phyloP scores from a whole-genome alignment of 1,284 basidiomycete genomes.

The Pulveroboletus ridleyi region DNA sequence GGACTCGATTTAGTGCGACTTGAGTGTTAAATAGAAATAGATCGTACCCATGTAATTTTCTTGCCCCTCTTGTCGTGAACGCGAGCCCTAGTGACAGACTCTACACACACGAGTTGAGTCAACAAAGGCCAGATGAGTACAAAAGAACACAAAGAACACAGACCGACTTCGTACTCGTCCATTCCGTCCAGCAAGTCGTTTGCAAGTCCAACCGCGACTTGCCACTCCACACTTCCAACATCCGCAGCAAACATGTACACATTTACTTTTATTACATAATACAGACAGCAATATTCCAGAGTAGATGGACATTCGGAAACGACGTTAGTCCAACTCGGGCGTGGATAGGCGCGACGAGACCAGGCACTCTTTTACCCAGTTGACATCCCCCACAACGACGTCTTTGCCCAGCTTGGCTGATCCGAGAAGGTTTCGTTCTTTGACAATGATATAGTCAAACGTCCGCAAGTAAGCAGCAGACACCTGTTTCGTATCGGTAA shows the following conservation, averaged over 20 bases:
- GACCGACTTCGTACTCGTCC: conserved; percentile 74
- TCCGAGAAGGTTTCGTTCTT: conserved; percentile 46
- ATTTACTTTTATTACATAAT: neutral
- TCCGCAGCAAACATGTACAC: too few species aligned
- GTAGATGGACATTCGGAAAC: conserved; percentile 10
- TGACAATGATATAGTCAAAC: conserved; percentile 74
- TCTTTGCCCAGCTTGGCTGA: conserved; percentile 35
- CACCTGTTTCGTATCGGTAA: conserved; percentile 45
- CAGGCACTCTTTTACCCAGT: conserved; percentile 86
- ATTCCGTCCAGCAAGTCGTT: conserved; percentile 35
- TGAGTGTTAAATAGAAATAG: neutral
- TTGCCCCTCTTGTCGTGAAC: conserved; percentile 51
- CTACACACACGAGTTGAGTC: conserved; percentile 41
- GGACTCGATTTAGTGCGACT: conserved; percentile 28
- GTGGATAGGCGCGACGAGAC: conserved; percentile 45
- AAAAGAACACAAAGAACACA: conserved; percentile 35
- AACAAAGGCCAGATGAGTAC: neutral
- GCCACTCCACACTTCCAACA: conserved; percentile 12
- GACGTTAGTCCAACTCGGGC: conserved; percentile 22
- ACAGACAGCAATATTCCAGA: neutral
- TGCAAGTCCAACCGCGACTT: conserved; percentile 32
- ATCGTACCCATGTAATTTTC: conserved; percentile 51
- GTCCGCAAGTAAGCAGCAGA: conserved; percentile 36
- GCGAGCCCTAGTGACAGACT: conserved; percentile 57
- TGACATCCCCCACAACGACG: conserved; percentile 53